These are phyloP conservation scores for Stropharia rugosoannulata DNA, from an alignment of 768 basidiomycete genomes.

Conservation along the genomic window DNA sequence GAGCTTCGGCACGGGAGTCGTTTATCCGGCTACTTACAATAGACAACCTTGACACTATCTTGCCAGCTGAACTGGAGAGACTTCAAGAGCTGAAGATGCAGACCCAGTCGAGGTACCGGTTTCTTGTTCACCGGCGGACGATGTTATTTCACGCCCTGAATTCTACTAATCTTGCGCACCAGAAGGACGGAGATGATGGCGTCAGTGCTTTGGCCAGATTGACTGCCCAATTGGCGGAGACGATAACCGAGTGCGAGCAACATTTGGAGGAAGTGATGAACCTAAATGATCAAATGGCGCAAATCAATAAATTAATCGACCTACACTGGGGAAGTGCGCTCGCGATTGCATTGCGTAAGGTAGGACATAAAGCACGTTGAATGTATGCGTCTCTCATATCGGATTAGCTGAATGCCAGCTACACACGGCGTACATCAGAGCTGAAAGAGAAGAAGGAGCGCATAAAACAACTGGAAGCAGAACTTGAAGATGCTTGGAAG, in stretches of 20 bases:
- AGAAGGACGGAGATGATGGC: constrained; percentile 35
- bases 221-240: constrained; percentile 59
- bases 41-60: constrained; percentile 56
- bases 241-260: constrained; percentile 56
- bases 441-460: constrained; percentile 45
- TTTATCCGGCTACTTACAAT: constrained; percentile 69
- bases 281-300: constrained; percentile 61
- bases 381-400: constrained; percentile 1
- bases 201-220: constrained; percentile 39
- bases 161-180: constrained; percentile 40
- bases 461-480: constrained; percentile 59
- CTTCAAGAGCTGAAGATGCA: constrained; percentile 49
- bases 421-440: constrained; percentile 62
- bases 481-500: constrained; percentile 79
- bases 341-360: constrained; percentile 74
- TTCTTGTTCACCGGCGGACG: constrained; percentile 62
- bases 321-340: constrained; percentile 76
- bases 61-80: constrained; percentile 59
- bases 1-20: constrained; percentile 64
- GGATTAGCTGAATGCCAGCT: constrained; percentile 63
- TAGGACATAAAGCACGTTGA: constrained; percentile 17
- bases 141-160: constrained; percentile 73
- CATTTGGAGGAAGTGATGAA: constrained; percentile 56
- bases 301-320: constrained; percentile 60
- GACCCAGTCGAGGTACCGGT: constrained; percentile 67